Evolutionary conservation across 202 grass and related monocot species (phyloP).

Genomic region (Digitaria exilis): DNA sequence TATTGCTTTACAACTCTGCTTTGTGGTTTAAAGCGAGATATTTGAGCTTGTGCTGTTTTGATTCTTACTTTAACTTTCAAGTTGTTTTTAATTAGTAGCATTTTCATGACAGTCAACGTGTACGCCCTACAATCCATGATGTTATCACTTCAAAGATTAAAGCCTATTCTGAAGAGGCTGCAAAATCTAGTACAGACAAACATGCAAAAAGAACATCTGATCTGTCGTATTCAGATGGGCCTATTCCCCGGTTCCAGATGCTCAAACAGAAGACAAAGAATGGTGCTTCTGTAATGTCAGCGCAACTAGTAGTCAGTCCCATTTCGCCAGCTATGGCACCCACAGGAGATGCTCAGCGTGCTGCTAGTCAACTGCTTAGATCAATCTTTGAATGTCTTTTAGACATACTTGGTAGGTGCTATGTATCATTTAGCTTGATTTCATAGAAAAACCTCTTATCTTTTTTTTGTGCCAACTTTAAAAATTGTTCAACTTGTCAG

Average conservation of each 20-base stretch:
- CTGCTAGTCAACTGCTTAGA: conserved; percentile 70
- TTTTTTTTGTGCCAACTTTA: conserved; percentile 38
- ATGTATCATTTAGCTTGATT: conserved; percentile 35
- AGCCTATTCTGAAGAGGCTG: conserved; percentile 51
- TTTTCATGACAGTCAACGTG: conserved; percentile 69
- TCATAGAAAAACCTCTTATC: conserved; percentile 43
- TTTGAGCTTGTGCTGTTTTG: conserved; percentile 20
- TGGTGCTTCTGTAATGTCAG: conserved; percentile 51
- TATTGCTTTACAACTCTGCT: conserved; percentile 26
- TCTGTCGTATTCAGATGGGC: conserved; percentile 51
- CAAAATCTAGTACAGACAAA: conserved; percentile 55
- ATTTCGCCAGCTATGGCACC: conserved; percentile 84
- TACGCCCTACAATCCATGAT: conserved; percentile 89
- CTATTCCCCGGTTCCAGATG: conserved; percentile 45
- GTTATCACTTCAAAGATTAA: conserved; percentile 88
- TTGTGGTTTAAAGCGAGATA: conserved; percentile 30
- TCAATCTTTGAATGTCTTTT: conserved; percentile 75
- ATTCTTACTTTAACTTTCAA: conserved; percentile 27
- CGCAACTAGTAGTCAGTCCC: conserved; percentile 80
- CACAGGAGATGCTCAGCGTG: conserved; percentile 68
- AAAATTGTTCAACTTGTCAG: conserved; percentile 47
- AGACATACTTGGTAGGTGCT: conserved; percentile 83
- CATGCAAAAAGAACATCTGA: conserved; percentile 49
- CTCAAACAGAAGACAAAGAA: conserved; percentile 75
- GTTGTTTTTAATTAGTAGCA: conserved; percentile 36